A percentile compares a stretch with the other conserved stretches of the same genome.
Conservation (phyloP, 23 red algal genomes). For the Gracilaria domingensis region DNA sequence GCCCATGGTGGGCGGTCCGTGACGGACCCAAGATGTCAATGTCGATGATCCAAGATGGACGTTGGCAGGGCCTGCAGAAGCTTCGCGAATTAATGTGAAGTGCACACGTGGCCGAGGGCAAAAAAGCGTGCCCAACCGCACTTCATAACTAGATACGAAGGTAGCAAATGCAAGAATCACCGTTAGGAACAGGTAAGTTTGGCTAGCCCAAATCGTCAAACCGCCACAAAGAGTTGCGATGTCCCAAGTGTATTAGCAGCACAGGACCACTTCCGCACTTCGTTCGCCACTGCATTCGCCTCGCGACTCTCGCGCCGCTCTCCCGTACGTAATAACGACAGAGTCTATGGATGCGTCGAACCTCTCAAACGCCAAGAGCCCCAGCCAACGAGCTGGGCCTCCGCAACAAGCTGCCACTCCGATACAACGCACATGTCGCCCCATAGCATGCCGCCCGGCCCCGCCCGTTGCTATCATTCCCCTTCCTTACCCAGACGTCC, state of each 20-base stretch:
- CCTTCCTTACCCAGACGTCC: background rate
- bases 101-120: too few species aligned
- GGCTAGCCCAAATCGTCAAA: slow-evolving; percentile 19
- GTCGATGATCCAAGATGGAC: too few species aligned
- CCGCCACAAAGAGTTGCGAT: background rate
- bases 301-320: background rate
- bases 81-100: too few species aligned
- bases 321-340: background rate
- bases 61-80: too few species aligned
- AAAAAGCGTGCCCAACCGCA: too few species aligned
- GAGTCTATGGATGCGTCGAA: background rate
- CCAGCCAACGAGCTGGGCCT: background rate
- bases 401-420: background rate
- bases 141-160: too few species aligned
- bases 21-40: too few species aligned
- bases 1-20: too few species aligned
- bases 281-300: background rate
- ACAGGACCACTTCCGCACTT: slow-evolving; percentile 5
- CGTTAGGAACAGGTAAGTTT: too few species aligned
- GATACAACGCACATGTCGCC: background rate
- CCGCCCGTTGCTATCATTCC: background rate
- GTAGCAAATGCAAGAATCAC: background rate
- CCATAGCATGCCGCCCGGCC: slow-evolving; percentile 3
- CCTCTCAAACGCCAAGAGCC: background rate
- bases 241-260: background rate